Base-by-base conservation (phyloP, 345 rosid genomes). In the Salix suchowensis region DNA sequence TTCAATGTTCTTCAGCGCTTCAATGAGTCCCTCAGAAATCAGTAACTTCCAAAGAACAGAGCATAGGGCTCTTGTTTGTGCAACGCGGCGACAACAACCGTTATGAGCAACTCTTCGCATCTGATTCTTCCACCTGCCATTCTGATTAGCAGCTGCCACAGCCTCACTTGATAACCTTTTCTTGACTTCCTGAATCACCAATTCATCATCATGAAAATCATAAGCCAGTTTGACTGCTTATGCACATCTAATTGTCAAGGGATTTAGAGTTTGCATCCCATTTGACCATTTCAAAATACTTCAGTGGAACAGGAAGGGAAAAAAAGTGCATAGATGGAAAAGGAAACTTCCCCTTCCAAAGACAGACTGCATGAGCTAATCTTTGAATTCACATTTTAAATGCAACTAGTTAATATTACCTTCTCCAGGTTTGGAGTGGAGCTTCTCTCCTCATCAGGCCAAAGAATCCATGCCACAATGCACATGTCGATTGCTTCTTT, bases 371-470 rank as follows among this genome's bases (percentile, higher is more conserved):
- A 18, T 0, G 52, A 3, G 42, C 46, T 39, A 55, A 68, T 64
- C 7, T 55, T 54, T 60, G 24, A 28, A 71, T 36, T 48, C 70
- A 64, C 11, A 23, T 30, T 64, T 46, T 34, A 0, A 42, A 37
- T 9, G 52, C 14, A 11, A 32, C 12, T 70, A 24, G 10, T 24
- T 50, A 30, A 71, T 8, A 65, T 74, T 91, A 95, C 98, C 98
- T 91, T 95, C 74, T 93, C 98, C 65, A 95, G 79, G 82, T 87
- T 93, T 73, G 94, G 98, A 76, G 83, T 83, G 74, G 98, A 90
- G 84, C 88, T 89, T 85, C 91, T 91, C 88, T 89, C 97, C 76
- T 95, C 98, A 85, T 95, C 98, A 61, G 98, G 98, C 98, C 97
- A 95, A 76, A 95, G 90, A 88, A 95, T 85, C 98, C 98, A 95